Conservation (phyloP, 1,284 basidiomycete species). For the Hymenochaete sp. region DNA sequence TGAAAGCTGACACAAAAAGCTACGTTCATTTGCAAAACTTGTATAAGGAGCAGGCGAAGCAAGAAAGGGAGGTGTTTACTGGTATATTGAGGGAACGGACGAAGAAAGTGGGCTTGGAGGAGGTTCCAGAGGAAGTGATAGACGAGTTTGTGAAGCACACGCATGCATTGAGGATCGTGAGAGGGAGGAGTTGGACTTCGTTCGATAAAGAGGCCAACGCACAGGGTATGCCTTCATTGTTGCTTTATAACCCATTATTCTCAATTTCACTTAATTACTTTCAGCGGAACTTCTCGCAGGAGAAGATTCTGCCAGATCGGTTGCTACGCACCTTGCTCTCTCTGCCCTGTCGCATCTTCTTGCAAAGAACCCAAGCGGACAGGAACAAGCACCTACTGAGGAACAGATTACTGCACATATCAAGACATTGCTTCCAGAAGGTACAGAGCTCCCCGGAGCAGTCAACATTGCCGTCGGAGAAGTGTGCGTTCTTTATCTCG, state of each 20-base stretch:
- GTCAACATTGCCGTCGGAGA: constrained; percentile 66
- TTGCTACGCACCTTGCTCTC: constrained; percentile 58
- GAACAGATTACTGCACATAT: constrained; percentile 29
- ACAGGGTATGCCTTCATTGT: constrained; percentile 41
- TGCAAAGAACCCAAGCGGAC: constrained; percentile 20
- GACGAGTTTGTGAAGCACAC: constrained; percentile 89
- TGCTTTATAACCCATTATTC: neutral
- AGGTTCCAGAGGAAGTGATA: constrained; percentile 42
- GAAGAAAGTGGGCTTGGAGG: constrained; percentile 25
- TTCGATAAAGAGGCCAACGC: constrained; percentile 46
- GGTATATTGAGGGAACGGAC: constrained; percentile 25
- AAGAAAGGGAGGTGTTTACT: constrained; percentile 55
- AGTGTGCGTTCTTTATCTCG: constrained; percentile 46
- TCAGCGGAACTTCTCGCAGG: constrained; percentile 1
- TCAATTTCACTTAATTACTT: neutral
- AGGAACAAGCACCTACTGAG: constrained; percentile 26
- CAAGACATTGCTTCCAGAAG: constrained; percentile 25
- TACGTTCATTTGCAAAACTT: constrained; percentile 77
- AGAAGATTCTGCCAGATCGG: constrained; percentile 35
- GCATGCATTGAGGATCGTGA: constrained; percentile 71
- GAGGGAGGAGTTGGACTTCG: constrained; percentile 59
- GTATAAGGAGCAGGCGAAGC: constrained; percentile 64
- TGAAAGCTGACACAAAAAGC: constrained; percentile 83
- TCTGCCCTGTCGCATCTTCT: constrained; percentile 43
- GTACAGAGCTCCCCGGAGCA: constrained; percentile 46